Evolutionary conservation across 768 basidiomycete genomes (phyloP).

Genomic region (Lepiota subincarnata): DNA sequence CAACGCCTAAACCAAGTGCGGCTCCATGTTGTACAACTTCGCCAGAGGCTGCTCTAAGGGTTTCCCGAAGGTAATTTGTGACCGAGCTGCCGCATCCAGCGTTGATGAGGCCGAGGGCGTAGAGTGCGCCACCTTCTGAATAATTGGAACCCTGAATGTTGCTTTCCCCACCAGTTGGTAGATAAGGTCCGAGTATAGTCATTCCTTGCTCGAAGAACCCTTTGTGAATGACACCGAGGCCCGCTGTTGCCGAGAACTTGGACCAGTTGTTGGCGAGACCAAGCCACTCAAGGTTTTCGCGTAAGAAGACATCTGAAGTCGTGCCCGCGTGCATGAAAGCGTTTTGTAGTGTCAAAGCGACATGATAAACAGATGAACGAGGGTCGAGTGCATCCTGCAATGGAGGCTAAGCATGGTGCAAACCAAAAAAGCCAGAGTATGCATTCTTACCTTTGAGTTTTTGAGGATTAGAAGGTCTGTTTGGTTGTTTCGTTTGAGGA

Average conservation of each 20-base stretch:
- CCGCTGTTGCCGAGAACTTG: constrained; percentile 96
- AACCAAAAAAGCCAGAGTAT: background rate
- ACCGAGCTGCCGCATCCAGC: constrained; percentile 82
- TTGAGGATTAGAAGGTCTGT: constrained; percentile 89
- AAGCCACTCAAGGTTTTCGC: constrained; percentile 97
- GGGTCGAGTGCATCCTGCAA: constrained; percentile 83
- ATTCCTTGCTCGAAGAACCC: constrained; percentile 93
- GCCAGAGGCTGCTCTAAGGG: constrained; percentile 67
- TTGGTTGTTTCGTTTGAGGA: constrained; percentile 92
- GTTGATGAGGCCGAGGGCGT: constrained; percentile 92
- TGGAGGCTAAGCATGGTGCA: constrained; percentile 3
- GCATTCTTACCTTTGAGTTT: constrained; percentile 70
- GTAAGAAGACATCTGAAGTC: constrained; percentile 88
- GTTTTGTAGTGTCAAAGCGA: constrained; percentile 92
- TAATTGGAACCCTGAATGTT: constrained; percentile 76
- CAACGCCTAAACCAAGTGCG: constrained; percentile 93
- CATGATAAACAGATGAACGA: constrained; percentile 96
- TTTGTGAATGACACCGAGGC: constrained; percentile 95
- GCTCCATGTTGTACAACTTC: constrained; percentile 97
- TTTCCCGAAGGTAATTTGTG: constrained; percentile 73
- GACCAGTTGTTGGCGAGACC: constrained; percentile 96
- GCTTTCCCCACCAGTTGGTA: constrained; percentile 78
- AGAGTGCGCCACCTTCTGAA: constrained; percentile 95
- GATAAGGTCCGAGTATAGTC: constrained; percentile 89
- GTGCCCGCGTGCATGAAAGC: constrained; percentile 99